These are phyloP conservation scores for Porodaedalea pini DNA, from an alignment of 1,284 basidiomycete species.

Conservation along the genomic window DNA sequence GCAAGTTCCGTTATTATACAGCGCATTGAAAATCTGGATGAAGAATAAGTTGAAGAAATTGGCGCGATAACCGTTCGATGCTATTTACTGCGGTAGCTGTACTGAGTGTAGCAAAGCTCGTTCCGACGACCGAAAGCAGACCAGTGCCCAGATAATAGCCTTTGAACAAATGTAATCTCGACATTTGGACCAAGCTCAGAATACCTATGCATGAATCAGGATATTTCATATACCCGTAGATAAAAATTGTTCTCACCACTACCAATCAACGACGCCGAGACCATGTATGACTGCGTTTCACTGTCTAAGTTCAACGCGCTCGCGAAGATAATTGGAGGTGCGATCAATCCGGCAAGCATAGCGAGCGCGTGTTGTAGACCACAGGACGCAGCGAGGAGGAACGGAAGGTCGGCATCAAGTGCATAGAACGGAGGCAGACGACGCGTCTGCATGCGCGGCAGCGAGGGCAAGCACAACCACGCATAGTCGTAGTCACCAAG, in stretches of 20 bases:
- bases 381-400: slow-evolving; percentile 62
- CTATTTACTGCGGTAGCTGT: slow-evolving; percentile 63
- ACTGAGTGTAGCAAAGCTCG: slow-evolving; percentile 77
- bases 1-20: slow-evolving; percentile 81
- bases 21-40: slow-evolving; percentile 55
- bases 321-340: slow-evolving; percentile 80
- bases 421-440: slow-evolving; percentile 68
- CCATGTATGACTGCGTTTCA: slow-evolving; percentile 69
- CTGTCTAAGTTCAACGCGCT: slow-evolving; percentile 55
- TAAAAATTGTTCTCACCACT: slow-evolving; percentile 47
- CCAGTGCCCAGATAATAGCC: slow-evolving; percentile 75
- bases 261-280: slow-evolving; percentile 76
- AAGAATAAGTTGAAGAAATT: neutral
- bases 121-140: slow-evolving; percentile 80
- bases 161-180: slow-evolving; percentile 54
- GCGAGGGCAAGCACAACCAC: slow-evolving; percentile 64
- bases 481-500: slow-evolving; percentile 74
- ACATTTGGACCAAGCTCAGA: slow-evolving; percentile 74
- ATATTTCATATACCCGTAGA: neutral
- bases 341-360: slow-evolving; percentile 74
- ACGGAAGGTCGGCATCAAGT: slow-evolving; percentile 64
- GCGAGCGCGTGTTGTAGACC: slow-evolving; percentile 78
- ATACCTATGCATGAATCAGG: slow-evolving; percentile 45
- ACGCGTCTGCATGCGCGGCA: slow-evolving; percentile 44
- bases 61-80: neutral